These are phyloP conservation scores for Salix suchowensis DNA, from an alignment of 345 rosid genomes.

Conservation along the genomic window DNA sequence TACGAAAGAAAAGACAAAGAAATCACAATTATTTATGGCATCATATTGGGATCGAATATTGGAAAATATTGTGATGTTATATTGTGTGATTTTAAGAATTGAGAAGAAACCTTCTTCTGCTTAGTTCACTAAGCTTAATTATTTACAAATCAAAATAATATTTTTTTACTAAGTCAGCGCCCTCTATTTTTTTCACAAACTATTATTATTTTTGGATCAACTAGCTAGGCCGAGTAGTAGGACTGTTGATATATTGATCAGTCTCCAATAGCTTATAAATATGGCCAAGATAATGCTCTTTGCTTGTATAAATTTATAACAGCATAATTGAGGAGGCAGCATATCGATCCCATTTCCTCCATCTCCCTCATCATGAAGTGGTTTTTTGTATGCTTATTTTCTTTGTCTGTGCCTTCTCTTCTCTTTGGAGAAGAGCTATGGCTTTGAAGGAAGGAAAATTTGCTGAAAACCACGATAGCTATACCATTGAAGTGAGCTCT, in stretches of 20 bases:
- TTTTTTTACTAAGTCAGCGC: no score
- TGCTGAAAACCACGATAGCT: constrained; percentile 14
- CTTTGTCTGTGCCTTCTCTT: constrained; percentile 22
- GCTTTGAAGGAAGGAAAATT: constrained; percentile 23
- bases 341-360: constrained; percentile 14
- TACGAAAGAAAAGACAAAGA: no score
- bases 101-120: no score
- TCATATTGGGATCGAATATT: no score
- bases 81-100: no score
- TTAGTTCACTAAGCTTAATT: no score
- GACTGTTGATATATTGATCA: not conserved
- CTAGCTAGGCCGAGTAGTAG: not conserved
- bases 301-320: not conserved
- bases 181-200: no score
- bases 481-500: constrained; percentile 43
- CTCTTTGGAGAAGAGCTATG: constrained; percentile 15
- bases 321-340: not conserved
- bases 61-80: no score
- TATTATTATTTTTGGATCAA: not conserved
- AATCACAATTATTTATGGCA: no score
- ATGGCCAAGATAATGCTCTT: not conserved
- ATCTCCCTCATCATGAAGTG: not conserved
- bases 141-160: no score
- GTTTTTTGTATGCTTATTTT: constrained; percentile 14
- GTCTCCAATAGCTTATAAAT: constrained; percentile 11